Base-by-base conservation (phyloP, 306 rosid species). In the Senna siamea region DNA sequence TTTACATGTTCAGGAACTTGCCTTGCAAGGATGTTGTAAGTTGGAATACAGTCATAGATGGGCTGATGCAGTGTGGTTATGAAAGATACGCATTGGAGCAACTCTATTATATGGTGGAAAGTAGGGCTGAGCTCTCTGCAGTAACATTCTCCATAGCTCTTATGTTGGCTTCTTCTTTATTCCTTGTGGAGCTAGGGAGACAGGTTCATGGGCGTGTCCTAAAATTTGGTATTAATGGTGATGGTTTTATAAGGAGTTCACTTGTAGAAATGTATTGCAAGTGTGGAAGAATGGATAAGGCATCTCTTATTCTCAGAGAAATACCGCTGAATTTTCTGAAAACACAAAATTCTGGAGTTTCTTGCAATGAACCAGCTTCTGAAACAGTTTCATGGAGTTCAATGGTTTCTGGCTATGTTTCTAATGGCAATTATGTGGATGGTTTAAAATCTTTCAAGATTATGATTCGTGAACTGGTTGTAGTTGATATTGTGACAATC, bases 21-120 rank as follows among this genome's bases (percentile, higher is more conserved):
- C 91, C 93, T 67, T 66, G 18, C 72, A 89, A 82, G 80, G 90
- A 89, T 81, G 86, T 85, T 17, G 92, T 86, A 32, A 93, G 91
- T 82, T 93, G 98, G 98, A 91, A 91, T 76, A 89, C 89, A 26
- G 72, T 93, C 40, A 76, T 93, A 22, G 87, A 86, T 52, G 98
- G 97, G 71, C 76, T 93, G 76, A 81, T 85, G 85, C 89, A 70
- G 71, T 79, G 84, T 69, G 91, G 96, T 72, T 47, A 73, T 62
- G 86, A 79, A 37, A 69, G 66, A 74, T 47, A 19, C 44, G 92
- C 96, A 2, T 30, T 93, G 84, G 87, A 87, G 52, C 86, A 80
- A 26, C 89, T 93, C 38, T 81, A 76, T 54, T 76, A 75, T 81
- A 91, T 93, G 98, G 90, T 82, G 66, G 68, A 59, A 46, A 76